Evolutionary conservation across 164 flowering plant species (phyloP).

Genomic region (Protea cynaroides): DNA sequence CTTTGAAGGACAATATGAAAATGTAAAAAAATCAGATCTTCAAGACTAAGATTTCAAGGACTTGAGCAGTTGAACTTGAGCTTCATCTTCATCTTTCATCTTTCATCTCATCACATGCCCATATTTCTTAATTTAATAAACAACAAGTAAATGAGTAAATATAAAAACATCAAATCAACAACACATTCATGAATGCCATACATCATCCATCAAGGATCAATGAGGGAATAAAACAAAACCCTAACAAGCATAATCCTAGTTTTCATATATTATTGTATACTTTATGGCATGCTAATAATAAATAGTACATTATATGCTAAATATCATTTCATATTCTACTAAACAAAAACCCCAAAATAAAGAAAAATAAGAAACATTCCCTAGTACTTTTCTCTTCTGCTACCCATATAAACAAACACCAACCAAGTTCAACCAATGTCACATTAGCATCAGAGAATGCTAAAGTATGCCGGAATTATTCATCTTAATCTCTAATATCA

Average conservation of each 20-base stretch:
- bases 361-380: neutral
- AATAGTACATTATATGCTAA: no score
- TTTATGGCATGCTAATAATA: no score
- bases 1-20: slow-evolving; percentile 2
- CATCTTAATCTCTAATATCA: neutral
- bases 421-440: neutral
- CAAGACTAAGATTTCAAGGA: neutral
- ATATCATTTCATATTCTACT: no score
- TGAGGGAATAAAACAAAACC: no score
- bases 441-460: slow-evolving; percentile 4
- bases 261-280: no score
- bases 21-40: neutral
- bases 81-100: no score
- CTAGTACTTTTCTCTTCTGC: neutral
- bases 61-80: no score
- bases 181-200: neutral
- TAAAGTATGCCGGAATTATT: slow-evolving; percentile 1
- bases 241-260: neutral
- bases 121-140: neutral
- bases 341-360: no score
- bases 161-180: neutral
- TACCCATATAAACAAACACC: slow-evolving; percentile 8
- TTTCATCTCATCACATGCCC: neutral
- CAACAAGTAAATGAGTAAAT: neutral
- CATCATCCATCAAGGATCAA: neutral